Percentiles rank a stretch among this genome's conserved stretches.
These are phyloP conservation scores for Pseudozyma sp. DNA, from an alignment of 1,284 basidiomycete species.

Conservation along the genomic window DNA sequence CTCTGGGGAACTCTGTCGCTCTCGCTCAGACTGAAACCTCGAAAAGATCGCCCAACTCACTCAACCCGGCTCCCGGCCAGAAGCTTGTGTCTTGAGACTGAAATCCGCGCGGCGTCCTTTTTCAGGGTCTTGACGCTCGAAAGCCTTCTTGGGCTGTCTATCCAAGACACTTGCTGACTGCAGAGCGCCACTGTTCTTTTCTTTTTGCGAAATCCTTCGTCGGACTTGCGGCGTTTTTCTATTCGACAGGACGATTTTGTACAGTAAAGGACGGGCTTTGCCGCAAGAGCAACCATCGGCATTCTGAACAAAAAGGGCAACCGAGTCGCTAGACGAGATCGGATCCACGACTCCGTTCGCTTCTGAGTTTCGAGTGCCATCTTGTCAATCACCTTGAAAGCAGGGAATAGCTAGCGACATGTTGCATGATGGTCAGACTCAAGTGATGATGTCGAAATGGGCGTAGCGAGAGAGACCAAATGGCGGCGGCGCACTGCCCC, in stretches of 20 bases:
- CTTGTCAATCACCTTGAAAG: no score
- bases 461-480: no score
- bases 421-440: no score
- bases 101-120: no score
- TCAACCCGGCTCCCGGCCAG: no score
- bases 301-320: not conserved
- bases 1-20: no score
- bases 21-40: no score
- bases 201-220: not conserved
- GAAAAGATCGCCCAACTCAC: no score
- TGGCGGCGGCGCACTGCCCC: no score
- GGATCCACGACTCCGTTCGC: not conserved
- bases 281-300: conserved; percentile 2
- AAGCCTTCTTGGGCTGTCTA: not conserved
- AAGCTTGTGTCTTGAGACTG: no score
- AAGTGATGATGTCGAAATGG: no score
- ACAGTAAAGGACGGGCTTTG: conserved; percentile 1
- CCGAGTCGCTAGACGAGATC: not conserved
- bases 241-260: not conserved
- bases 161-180: not conserved
- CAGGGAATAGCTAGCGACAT: not conserved
- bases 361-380: not conserved
- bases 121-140: no score
- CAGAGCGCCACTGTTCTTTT: not conserved
- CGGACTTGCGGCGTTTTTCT: conserved; percentile 32